A percentile compares a stretch with the other conserved stretches of the same genome.
phyloP scores from a whole-genome alignment of 176 grass and related monocot genomes.

The Eragrostis curvula region DNA sequence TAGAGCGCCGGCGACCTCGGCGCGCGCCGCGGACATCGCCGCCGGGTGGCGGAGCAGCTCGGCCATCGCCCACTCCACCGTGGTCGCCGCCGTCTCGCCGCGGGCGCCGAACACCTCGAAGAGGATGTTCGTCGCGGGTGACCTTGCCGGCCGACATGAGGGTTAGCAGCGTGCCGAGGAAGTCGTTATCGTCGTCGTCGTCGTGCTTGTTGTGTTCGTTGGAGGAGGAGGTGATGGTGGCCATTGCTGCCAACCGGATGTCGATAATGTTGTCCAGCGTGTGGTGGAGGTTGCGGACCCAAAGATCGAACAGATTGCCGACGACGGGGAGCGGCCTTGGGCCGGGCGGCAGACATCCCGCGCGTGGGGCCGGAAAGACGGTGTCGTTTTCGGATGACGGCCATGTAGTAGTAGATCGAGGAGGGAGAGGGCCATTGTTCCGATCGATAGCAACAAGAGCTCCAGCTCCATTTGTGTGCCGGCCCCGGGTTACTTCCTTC shows the following conservation, averaged over 20 bases:
- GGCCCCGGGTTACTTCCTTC: no score
- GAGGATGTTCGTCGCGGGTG: conserved; percentile 16
- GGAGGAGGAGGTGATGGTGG: conserved; percentile 39
- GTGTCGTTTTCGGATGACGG: no score
- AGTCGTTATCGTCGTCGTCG: conserved; percentile 20
- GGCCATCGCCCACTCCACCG: conserved; percentile 46
- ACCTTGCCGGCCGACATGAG: conserved; percentile 30
- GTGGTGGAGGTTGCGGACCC: conserved; percentile 25
- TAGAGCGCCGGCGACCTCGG: conserved; percentile 25
- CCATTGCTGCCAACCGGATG: no score
- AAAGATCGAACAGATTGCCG: conserved; percentile 45
- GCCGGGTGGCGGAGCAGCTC: conserved; percentile 48
- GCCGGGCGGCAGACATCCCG: neutral
- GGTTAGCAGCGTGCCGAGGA: conserved; percentile 40
- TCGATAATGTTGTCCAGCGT: neutral
- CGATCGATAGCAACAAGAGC: no score
- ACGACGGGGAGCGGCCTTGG: conserved; percentile 36
- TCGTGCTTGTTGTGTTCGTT: no score
- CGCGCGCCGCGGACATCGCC: conserved; percentile 30
- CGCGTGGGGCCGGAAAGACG: no score
- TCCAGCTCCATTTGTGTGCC: no score
- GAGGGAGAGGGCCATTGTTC: no score
- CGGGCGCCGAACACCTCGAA: conserved; percentile 35
- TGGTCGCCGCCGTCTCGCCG: conserved; percentile 28
- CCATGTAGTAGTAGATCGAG: no score